Conservation (phyloP, 306 rosid genomes). For the Quercus engelmannii region DNA sequence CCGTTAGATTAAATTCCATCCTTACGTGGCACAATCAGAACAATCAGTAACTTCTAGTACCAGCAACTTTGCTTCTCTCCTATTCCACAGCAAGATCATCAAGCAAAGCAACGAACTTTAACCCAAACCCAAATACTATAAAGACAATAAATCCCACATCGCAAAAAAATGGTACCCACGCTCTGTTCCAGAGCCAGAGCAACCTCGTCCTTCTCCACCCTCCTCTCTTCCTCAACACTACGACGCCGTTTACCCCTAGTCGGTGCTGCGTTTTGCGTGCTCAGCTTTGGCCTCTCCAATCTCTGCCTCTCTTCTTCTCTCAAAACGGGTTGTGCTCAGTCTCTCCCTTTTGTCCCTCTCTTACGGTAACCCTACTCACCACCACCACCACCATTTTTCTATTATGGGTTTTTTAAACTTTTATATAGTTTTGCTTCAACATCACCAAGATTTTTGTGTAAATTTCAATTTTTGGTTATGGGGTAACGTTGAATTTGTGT, state of each 20-base stretch:
- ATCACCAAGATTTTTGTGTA: background rate
- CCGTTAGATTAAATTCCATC: background rate
- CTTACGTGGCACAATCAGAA: background rate
- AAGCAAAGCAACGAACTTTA: constrained; percentile 11
- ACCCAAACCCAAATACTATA: background rate
- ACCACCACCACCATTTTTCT: background rate
- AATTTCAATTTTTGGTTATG: background rate
- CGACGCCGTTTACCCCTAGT: constrained; percentile 82
- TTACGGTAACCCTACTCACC: constrained; percentile 29
- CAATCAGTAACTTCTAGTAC: background rate
- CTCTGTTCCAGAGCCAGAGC: constrained; percentile 32
- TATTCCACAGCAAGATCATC: constrained; percentile 1
- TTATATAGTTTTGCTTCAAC: background rate
- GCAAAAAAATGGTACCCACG: constrained; percentile 45
- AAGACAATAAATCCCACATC: no score
- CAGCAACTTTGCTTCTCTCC: background rate
- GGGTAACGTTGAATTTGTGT: background rate
- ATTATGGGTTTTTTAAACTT: background rate
- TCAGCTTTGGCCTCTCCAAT: constrained; percentile 65
- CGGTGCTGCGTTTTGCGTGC: constrained; percentile 78
- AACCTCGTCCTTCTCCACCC: constrained; percentile 1
- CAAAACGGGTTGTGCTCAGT: constrained; percentile 54
- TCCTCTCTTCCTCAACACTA: constrained; percentile 28
- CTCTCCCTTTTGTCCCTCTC: constrained; percentile 41
- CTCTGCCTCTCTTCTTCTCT: constrained; percentile 38